A percentile compares a stretch with the other conserved stretches of the same genome.
phyloP scores from a whole-genome alignment of 2,329 filamentous ascomycete genomes.

The Botrytis tulipae region DNA sequence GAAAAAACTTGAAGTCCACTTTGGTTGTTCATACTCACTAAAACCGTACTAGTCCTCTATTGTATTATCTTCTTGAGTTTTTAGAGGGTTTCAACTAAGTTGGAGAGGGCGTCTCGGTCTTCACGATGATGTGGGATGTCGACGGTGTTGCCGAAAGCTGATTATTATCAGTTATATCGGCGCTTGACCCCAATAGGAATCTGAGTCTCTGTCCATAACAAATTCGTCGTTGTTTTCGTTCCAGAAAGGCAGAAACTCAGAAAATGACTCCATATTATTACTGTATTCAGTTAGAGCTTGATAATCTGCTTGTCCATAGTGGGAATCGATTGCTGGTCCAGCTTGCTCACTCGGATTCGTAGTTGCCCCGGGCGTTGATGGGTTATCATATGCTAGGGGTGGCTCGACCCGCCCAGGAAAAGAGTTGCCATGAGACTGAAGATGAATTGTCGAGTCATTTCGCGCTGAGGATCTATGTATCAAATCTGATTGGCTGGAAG shows the following conservation, averaged over 20 bases:
- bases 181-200: neutral
- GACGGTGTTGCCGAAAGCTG: neutral
- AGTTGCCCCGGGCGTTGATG: neutral
- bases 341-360: neutral
- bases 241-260: neutral
- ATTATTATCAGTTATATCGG: neutral
- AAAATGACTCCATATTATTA: neutral
- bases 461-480: neutral
- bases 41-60: neutral
- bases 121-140: neutral
- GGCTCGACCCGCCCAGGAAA: neutral
- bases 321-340: neutral
- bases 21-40: neutral
- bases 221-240: neutral
- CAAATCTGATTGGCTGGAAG: neutral
- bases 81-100: neutral
- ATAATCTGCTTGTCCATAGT: neutral
- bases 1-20: neutral
- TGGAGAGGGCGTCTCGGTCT: neutral
- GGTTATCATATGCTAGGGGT: neutral
- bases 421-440: neutral
- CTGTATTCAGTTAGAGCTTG: neutral
- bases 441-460: neutral
- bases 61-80: neutral
- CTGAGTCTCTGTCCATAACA: rapidly evolving